A percentile compares a stretch with the other conserved stretches of the same genome.
phyloP scores from a whole-genome alignment of 2,329 filamentous ascomycete genomes.

The Colletotrichum lindemuthianum region DNA sequence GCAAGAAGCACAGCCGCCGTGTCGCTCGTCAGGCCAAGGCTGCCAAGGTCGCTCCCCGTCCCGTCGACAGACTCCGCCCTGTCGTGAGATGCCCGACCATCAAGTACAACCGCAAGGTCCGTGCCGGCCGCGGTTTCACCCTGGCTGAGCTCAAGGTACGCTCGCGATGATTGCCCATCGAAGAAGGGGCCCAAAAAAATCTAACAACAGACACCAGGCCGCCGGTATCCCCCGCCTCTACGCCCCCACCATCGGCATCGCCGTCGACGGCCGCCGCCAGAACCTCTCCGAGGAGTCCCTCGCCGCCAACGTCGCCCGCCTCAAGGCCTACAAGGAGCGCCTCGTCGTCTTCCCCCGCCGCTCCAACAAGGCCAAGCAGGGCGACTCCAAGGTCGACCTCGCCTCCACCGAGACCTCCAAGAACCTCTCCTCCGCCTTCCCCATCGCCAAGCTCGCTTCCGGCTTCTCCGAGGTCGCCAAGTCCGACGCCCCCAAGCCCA shows the following conservation, averaged over 20 bases:
- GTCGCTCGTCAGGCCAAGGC: constrained; percentile 94
- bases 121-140: constrained; percentile 97
- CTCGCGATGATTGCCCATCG: constrained; percentile 13
- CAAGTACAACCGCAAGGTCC: constrained; percentile 99
- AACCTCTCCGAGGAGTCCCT: constrained; percentile 98
- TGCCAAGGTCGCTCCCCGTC: constrained; percentile 92
- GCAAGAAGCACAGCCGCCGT: constrained; percentile 93
- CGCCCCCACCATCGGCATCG: constrained; percentile 95
- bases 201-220: constrained; percentile 66
- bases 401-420: constrained; percentile 71
- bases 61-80: constrained; percentile 95
- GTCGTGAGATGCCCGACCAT: constrained; percentile 97
- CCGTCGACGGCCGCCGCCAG: constrained; percentile 94
- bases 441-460: constrained; percentile 75
- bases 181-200: neutral
- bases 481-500: constrained; percentile 78
- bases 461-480: constrained; percentile 82
- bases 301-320: constrained; percentile 93
- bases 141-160: constrained; percentile 97
- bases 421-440: constrained; percentile 69
- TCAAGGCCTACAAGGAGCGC: constrained; percentile 96
- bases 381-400: constrained; percentile 87
- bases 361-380: constrained; percentile 92
- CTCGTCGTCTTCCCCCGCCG: constrained; percentile 98
- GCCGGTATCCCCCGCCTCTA: constrained; percentile 95